Evolutionary conservation across 2,329 filamentous ascomycete species (phyloP), one percentile per base, ranked within the genome.

Genomic region (Lanzia echinophila): DNA sequence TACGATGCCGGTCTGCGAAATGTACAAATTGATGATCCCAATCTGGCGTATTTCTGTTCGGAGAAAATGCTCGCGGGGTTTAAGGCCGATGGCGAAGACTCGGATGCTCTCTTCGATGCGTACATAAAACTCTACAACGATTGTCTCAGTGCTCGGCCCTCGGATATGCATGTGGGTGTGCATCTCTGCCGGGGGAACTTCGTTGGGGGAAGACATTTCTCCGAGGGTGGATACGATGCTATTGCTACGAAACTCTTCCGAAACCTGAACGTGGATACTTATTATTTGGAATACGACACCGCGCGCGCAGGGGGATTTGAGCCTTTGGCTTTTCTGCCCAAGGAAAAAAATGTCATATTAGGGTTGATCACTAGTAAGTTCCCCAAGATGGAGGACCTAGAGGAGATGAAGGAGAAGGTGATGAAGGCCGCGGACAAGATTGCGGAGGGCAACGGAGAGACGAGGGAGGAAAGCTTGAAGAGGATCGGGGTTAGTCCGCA

Each of bases 81-180:
- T 81, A 79, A 79, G 51, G 78, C 78, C 13, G 87, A 90, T 66
- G 70, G 77, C 46, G 77, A 83, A 62, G 89, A 90, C 67, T 79
- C 79, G 50, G 85, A 88, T 46, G 82, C 84, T 60, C 81, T 89
- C 43, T 79, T 91, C 20, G 84, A 88, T 62, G 80, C 84, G 28
- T 91, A 91, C 71, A 86, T 91, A 68, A 75, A 78, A 57, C 80
- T 88, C 60, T 90, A 90, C 75, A 90, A 90, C 68, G 83, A 87
- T 68, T 81, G 77, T 63, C 76, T 88, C 65, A 72, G 75, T 63
- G 78, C 79, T 62, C 72, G 81, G 0, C 85, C 86, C 0, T 68
- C 74, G 2, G 86, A 90, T 65, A 80, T 90, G 75, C 86, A 90
- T 69, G 78, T 88, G 2, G 87, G 87, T 44, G 83, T 91, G 15